Base-by-base conservation (phyloP, 2,329 filamentous ascomycete species). In the Cordyceps javanica region DNA sequence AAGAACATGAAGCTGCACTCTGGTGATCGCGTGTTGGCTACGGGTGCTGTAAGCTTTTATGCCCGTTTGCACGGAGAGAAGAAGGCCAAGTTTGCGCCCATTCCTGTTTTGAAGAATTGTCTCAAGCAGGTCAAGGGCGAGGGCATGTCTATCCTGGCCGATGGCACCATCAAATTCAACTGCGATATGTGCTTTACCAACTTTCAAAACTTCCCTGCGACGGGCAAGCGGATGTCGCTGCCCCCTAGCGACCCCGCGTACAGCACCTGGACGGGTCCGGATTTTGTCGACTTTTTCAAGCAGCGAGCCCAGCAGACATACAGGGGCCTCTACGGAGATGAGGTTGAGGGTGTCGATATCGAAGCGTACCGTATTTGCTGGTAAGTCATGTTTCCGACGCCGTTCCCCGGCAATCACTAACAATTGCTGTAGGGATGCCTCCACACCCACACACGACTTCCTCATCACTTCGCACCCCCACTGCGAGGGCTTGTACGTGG, bases 371-470 rank as follows among this genome's bases (percentile, higher is more conserved):
- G 76, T 41, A 74, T 78, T 63, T 78, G 75, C 67, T 78, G 75
- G 75, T 77, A 67, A 68, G 70, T 64, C 23, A 34, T 49, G 19
- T 32, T n/a, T 25, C 25, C 50, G 26, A 21, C 4, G 19, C 13
- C 38, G 2, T 26, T 14, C 21, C 7, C 5, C 7, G 52, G 9
- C 26, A n/a, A 3, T 36, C 23, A 32, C 57, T 59, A 34, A 59
- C 50, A 49, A n/a, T n/a, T 9, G 38, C 2, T 14, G 30, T 68
- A 86, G 82, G 79, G 84, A 87, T 64, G 78, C 80, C 34, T 78
- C 83, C 38, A 84, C 82, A 2, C 81, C 82, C 0, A 82, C 78
- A 9, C 82, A 87, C 67, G 82, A 87, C 65, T 84, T 83, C 63
- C 72, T 87, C 55, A 79, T 87, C 63, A 77, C 77, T 8, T 77